Evolutionary conservation across 2,329 filamentous ascomycete species (phyloP), one percentile per base, ranked within the genome.

Genomic region (Thelonectria discophora): DNA sequence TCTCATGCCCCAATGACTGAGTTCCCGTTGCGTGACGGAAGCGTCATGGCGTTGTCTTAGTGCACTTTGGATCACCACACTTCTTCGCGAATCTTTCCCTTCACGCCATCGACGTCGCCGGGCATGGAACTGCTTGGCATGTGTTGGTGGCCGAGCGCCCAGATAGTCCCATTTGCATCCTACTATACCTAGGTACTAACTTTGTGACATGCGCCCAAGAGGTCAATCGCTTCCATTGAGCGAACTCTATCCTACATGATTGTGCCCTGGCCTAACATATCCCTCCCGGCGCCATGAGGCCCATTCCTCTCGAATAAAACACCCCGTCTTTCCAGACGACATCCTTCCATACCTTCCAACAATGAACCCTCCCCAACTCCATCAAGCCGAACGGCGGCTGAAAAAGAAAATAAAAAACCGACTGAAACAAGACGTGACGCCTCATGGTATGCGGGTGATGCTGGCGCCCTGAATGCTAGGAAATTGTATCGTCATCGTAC

Each of bases 401-500:
- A 46, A 32, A 32, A 20, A 64, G 20, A 49, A 58, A 20, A 53
- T 49, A 47, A 57, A 58, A 20, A 20, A 27, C 51, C 20, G 40
- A 57, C 34, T 15, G 45, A 43, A 58, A 40, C 30, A 69, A 70
- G 52, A 58, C 52, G 58, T 60, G 54, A 73, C 70, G 66, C 71
- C 71, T 55, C 42, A 37, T 52, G 69, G 69, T 69, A 73, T 72
- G 69, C 69, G 67, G 54, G 51, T 68, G 42, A 48, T 43, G n/a
- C 62, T 62, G 56, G 30, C 58, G 52, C 42, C 58, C 43, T 58
- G 13, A 7, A 47, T 47, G 20, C 59, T 37, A 50, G 65, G 58
- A 55, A 64, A 54, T 59, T 30, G 42, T 18, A 60, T 60, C 46
- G 39, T 61, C 48, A 42, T 55, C 47, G 58, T 61, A 49, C 27